Evolutionary conservation across 495 filamentous ascomycete species (phyloP), one percentile per base, ranked within the genome.

Genomic region (Podospora anserina): DNA sequence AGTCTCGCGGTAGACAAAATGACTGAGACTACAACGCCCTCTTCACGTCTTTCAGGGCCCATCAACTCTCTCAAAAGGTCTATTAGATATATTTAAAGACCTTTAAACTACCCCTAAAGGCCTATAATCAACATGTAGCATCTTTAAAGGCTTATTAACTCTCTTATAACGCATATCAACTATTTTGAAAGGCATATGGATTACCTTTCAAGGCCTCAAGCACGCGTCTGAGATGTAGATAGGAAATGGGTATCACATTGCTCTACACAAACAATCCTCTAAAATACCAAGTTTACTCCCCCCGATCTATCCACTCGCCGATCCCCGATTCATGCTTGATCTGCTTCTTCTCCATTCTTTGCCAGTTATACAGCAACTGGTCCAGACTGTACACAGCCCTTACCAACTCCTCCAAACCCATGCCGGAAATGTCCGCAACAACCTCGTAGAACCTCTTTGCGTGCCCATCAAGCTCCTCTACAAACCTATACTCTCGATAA

Each of bases 361-460:
- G 67, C 73, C 68, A 71, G 2, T 54, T 11, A 28, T 68, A 3
- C 26, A 78, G 62, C 49, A 69, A 34, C 58, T 66, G 26, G 23
- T 78, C 77, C 1, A 78, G 60, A 0, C 54, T 68, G 60, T 70
- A 72, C 1, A 78, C 75, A 1, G 72, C 72, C 16, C 34, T 62
- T 1, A 76, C 66, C 11, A 78, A 67, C 34, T 77, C 74, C 30
- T 64, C 53, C 11, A 76, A 1, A 0, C 66, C 61, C 3, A 78
- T 26, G 0, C 74, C 77, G 0, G 77, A 64, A 0, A 67, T 54
- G 27, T 75, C 69, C 0, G 75, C 73, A 0, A 57, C 74, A 30
- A 70, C 70, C 65, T 78, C 70, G n/a, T 73, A 75, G 18, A 78
- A 73, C 0, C 65, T 20, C 20, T 75, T 78, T 3, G 66, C 68